Evolutionary conservation across 176 grass and related monocot genomes (phyloP), one percentile per base, ranked within the genome.

Genomic region (Tillandsia leiboldiana): DNA sequence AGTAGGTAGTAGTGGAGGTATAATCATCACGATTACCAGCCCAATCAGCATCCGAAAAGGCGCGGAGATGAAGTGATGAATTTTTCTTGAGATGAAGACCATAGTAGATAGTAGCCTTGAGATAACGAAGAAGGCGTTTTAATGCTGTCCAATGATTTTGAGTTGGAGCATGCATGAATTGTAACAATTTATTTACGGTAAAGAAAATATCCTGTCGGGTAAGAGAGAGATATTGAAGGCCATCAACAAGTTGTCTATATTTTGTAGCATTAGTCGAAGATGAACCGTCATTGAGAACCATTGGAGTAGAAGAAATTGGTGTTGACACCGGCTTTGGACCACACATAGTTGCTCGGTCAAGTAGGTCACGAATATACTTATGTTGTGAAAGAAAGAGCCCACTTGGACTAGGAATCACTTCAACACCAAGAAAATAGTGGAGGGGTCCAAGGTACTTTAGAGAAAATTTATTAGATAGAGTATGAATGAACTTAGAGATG

Each of bases 341-440:
- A 0, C 11, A 0, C 70, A 62, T 73, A 14, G 51, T 73, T 11
- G 70, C 50, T 17, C 26, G 23, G 48, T 24, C 1, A 24, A 73
- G 22, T 42, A 73, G 15, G 27, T 18, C 42, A 10, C 61, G 51
- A 63, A 74, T 74, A 3, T 64, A 74, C 4, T 63, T 26, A 61
- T 53, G 33, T 57, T 74, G 72, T 15, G 20, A 33, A 1, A 74
- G 53, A 8, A 20, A 10, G 0, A 33, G 12, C 20, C 50, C 14
- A 13, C 12, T 29, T 6, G 15, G 13, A 13, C 10, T 14, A 13
- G 10, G 5, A 10, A 18, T 2, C 1, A 26, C 51, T 47, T 61
- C 53, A 49, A 74, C 61, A 0, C 72, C 72, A 10, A 74, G 10
- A 10, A 74, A 73, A 48, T 74, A 63, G 18, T 62, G 51, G 1